Base-by-base conservation (phyloP, 202 grass and related monocot genomes). In the Saccharum hybrid region DNA sequence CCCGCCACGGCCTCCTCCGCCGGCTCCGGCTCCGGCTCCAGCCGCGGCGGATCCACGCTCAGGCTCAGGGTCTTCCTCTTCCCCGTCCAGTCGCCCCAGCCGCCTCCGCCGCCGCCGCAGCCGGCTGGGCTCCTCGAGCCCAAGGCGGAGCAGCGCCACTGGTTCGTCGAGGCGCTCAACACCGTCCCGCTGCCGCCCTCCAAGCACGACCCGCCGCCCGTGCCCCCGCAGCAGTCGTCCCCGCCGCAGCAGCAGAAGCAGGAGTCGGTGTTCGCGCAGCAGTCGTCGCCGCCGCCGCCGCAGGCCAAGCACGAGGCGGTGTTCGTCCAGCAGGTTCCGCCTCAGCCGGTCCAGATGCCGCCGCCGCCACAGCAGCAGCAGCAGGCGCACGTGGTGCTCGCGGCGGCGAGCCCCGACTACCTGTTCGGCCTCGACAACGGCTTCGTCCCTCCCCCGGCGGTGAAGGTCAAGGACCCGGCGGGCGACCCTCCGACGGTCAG, bases 21-120 rank as follows among this genome's bases (percentile, higher is more conserved):
- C 75, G 15, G 71, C 49, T 72, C 81, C 63, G 81, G 84, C 0
- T 3, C 81, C 43, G 88, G 86, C 62, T 89, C 90, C 1, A 81
- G 59, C 30, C 81, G 78, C 19, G 74, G 59, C 4, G 77, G 81
- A 6, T 39, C 86, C 61, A 90, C 89, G 6, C 78, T 90, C 15
- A 83, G 96, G 37, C 63, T 99, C 10, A 88, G 96, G 66, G 91
- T 96, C 67, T 99, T 99, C 82, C 93, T 99, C 89, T 99, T 99
- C 71, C 84, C 93, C 64, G 78, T 96, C 72, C 78, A 77, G 70
- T 51, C 65, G 10, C 72, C 72, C 74, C 46, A 49, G 0, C 89
- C 78, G 0, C 56, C 22, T 0, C n/a, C n/a, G n/a, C 57, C 57
- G 1, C 92, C 48, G 16, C 86, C 82, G 54, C 88, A 43, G 49